A percentile compares a stretch with the other conserved stretches of the same genome.
Evolutionary conservation across 495 filamentous ascomycete genomes (phyloP).

Genomic region (Aspergillus sparsus): DNA sequence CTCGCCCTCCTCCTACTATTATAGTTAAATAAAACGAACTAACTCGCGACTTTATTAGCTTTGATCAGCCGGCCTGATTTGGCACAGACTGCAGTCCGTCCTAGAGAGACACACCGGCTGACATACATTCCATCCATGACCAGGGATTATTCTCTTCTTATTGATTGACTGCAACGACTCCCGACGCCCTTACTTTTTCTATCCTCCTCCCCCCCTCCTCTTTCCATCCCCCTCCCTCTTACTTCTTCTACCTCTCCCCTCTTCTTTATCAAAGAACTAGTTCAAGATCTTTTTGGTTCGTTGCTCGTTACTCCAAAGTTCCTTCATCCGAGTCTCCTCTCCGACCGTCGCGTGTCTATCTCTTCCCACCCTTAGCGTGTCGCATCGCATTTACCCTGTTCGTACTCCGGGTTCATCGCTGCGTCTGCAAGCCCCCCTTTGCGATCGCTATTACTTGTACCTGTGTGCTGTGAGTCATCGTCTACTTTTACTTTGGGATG

Average conservation of each 20-base stretch:
- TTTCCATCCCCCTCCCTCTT: constrained; percentile 14
- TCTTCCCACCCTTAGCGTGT: constrained; percentile 29
- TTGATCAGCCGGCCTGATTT: constrained; percentile 11
- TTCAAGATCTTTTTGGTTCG: constrained; percentile 6
- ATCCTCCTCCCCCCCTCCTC: constrained; percentile 12
- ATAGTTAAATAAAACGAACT: neutral
- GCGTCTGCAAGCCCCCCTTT: constrained; percentile 22
- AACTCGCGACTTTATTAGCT: constrained; percentile 9
- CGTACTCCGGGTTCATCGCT: constrained; percentile 17
- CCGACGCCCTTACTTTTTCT: constrained; percentile 13
- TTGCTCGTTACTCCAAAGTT: constrained; percentile 12
- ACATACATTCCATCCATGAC: constrained; percentile 23
- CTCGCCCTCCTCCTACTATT: too few relatives aligned
- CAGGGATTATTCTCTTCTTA: constrained; percentile 18
- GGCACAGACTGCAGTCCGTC: constrained; percentile 11
- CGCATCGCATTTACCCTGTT: constrained; percentile 29
- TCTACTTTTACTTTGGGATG: constrained; percentile 2
- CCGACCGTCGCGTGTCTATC: constrained; percentile 24
- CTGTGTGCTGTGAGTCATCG: constrained; percentile 19
- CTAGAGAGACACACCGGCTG: constrained; percentile 14
- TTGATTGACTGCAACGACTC: constrained; percentile 18
- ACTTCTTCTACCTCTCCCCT: constrained; percentile 16
- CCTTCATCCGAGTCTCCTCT: constrained; percentile 1
- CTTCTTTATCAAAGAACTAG: constrained; percentile 19
- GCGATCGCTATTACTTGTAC: constrained; percentile 6